Conservation (phyloP, 2,329 filamentous ascomycete species). For the Colletotrichum somersetense region DNA sequence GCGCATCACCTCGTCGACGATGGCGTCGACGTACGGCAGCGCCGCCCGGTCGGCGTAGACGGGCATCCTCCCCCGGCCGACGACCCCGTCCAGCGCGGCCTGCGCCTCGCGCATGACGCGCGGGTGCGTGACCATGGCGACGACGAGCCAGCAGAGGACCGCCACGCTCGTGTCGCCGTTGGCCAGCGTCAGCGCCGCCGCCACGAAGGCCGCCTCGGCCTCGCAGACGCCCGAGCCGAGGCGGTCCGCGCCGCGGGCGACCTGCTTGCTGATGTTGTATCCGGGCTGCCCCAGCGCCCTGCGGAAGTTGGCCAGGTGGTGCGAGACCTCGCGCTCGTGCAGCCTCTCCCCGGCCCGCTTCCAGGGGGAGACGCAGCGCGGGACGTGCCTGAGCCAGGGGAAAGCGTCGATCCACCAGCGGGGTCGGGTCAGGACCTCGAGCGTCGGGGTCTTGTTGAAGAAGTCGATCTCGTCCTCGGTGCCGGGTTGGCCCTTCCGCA, state of each 20-base stretch:
- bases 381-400: slow-evolving; percentile 19
- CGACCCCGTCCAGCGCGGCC: slow-evolving; percentile 54
- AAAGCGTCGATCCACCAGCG: slow-evolving; percentile 6
- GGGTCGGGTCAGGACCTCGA: neutral
- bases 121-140: slow-evolving; percentile 46
- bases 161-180: slow-evolving; percentile 12
- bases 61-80: slow-evolving; percentile 48
- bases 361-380: slow-evolving; percentile 27
- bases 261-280: slow-evolving; percentile 18
- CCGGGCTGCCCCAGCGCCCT: slow-evolving; percentile 2
- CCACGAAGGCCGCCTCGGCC: slow-evolving; percentile 3
- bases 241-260: neutral
- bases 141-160: slow-evolving; percentile 46
- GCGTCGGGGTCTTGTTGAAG: neutral
- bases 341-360: slow-evolving; percentile 14
- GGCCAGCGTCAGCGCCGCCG: slow-evolving; percentile 13
- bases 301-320: slow-evolving; percentile 18
- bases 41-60: slow-evolving; percentile 44
- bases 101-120: slow-evolving; percentile 53
- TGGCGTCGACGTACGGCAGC: slow-evolving; percentile 48
- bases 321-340: slow-evolving; percentile 4
- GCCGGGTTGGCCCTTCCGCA: slow-evolving; percentile 7
- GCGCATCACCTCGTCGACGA: slow-evolving; percentile 49
- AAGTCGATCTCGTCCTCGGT: slow-evolving; percentile 15
- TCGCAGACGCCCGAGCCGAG: neutral